Evolutionary conservation across 2,329 filamentous ascomycete species (phyloP).

Genomic region (Calonectria leucothoes): DNA sequence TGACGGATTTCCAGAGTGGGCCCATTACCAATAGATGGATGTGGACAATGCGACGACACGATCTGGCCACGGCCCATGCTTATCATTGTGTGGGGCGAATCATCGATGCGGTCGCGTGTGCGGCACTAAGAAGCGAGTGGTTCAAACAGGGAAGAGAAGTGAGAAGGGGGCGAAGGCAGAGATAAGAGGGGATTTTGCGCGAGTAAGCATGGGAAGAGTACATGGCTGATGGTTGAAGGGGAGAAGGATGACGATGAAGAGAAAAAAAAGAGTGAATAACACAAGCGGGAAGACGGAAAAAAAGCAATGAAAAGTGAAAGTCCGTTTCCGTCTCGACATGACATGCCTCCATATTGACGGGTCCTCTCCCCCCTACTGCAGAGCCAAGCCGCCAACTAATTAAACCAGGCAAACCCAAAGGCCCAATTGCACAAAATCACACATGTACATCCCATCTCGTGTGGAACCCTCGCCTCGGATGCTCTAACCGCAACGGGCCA

Average conservation of each 20-base stretch:
- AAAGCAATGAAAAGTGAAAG: background rate
- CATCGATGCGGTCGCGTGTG: background rate
- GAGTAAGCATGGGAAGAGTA: background rate
- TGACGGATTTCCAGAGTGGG: conserved; percentile 11
- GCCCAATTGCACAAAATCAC: background rate
- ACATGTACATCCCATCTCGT: background rate
- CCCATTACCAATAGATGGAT: conserved; percentile 22
- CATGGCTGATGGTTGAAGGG: background rate
- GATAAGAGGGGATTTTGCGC: background rate
- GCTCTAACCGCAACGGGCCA: conserved; percentile 6
- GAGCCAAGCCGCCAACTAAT: background rate
- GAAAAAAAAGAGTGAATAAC: background rate
- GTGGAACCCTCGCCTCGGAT: conserved; percentile 15
- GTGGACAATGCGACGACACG: conserved; percentile 12
- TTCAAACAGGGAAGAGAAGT: background rate
- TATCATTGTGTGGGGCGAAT: conserved; percentile 14
- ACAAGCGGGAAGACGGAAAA: background rate
- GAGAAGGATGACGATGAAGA: background rate
- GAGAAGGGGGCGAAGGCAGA: background rate
- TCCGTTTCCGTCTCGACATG: background rate
- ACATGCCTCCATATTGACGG: background rate
- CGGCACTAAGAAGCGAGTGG: background rate
- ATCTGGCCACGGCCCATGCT: conserved; percentile 10
- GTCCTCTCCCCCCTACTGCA: background rate
- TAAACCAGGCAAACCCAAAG: background rate